Conservation (phyloP, 116 monocot genomes). For the Zostera marina region DNA sequence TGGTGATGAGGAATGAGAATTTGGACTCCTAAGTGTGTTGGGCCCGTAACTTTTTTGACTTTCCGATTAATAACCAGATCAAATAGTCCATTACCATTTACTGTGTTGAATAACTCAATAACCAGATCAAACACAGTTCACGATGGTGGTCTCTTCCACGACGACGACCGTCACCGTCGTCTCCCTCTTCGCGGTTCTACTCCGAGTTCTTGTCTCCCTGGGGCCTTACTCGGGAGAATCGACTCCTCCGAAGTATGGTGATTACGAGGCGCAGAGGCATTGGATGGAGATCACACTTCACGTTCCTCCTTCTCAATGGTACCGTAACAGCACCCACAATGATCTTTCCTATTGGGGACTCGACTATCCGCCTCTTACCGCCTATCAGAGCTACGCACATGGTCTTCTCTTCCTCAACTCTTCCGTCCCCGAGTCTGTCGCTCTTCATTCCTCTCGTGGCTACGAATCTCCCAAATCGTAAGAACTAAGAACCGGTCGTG, state of each 20-base stretch:
- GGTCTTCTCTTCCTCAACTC: conserved; percentile 39
- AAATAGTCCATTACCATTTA: too few species aligned
- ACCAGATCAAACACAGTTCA: too few species aligned
- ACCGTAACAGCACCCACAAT: conserved; percentile 56
- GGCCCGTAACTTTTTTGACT: too few species aligned
- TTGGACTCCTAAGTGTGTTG: too few species aligned
- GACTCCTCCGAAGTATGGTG: conserved; percentile 64
- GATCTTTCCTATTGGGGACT: conserved; percentile 92
- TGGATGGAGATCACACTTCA: conserved; percentile 99
- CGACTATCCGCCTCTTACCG: conserved; percentile 91
- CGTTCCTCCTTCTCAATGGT: conserved; percentile 56
- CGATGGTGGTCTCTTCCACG: neutral
- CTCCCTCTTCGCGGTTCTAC: conserved; percentile 44
- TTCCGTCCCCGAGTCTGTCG: conserved; percentile 41
- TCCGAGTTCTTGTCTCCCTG: conserved; percentile 45
- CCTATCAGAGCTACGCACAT: conserved; percentile 80
- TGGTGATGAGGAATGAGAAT: too few species aligned
- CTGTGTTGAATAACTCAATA: too few species aligned
- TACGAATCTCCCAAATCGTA: conserved; percentile 67
- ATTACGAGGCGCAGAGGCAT: conserved; percentile 96
- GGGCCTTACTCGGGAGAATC: conserved; percentile 73
- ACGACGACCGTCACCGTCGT: conserved; percentile 3
- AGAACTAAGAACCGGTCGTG: conserved; percentile 4
- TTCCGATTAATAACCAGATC: too few species aligned
- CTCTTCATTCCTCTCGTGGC: conserved; percentile 45